Conservation (phyloP, 345 rosid genomes). For the Punica granatum region DNA sequence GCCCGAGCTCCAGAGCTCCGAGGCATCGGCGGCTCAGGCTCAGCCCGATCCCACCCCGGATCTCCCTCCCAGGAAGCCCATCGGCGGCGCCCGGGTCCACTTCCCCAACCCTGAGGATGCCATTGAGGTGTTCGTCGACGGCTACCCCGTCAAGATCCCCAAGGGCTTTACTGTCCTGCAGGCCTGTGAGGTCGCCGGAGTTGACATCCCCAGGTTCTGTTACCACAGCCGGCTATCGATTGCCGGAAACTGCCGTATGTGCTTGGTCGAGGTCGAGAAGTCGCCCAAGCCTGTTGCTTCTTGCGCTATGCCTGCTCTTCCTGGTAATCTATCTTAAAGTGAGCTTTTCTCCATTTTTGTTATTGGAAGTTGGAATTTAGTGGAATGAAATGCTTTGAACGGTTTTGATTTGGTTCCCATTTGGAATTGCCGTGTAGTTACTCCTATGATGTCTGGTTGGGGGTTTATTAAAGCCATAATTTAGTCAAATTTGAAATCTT, state of each 20-base stretch:
- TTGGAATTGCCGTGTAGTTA: background rate
- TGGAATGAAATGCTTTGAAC: background rate
- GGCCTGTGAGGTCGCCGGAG: constrained; percentile 97
- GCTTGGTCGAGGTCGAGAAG: constrained; percentile 98
- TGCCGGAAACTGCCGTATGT: constrained; percentile 98
- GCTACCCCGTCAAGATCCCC: constrained; percentile 85
- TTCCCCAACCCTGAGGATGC: constrained; percentile 86
- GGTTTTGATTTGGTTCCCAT: background rate
- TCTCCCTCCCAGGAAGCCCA: constrained; percentile 50
- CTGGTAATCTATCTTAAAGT: constrained; percentile 34
- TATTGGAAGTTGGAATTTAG: background rate
- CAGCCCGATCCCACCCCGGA: constrained; percentile 45
- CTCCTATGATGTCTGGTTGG: background rate
- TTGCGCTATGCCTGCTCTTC: constrained; percentile 99
- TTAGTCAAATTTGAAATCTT: background rate
- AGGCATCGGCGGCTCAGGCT: constrained; percentile 37
- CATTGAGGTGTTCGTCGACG: constrained; percentile 96
- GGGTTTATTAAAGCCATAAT: background rate
- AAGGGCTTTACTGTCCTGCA: constrained; percentile 95
- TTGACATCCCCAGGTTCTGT: constrained; percentile 96
- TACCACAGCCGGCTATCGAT: constrained; percentile 89
- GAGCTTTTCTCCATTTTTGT: background rate
- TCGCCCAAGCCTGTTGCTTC: constrained; percentile 99
- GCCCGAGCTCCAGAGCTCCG: constrained; percentile 76
- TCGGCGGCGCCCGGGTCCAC: constrained; percentile 80